Evolutionary conservation across 148 eudicot genomes (phyloP).

Genomic region (Selenicereus undatus): DNA sequence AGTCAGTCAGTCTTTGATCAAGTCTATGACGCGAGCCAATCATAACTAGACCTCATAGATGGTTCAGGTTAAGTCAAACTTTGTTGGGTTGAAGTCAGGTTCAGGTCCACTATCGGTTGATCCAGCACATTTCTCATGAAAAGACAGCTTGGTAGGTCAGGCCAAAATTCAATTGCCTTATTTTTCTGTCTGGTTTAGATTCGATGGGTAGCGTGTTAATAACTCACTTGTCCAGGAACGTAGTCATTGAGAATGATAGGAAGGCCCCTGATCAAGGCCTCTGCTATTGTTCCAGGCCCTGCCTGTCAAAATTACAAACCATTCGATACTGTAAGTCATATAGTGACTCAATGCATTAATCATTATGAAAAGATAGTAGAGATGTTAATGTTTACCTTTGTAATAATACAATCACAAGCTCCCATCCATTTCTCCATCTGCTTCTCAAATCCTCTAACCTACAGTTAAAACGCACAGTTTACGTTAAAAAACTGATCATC

Average conservation of each 20-base stretch:
- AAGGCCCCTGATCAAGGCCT: slow-evolving; percentile 91
- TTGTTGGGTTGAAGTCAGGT: neutral
- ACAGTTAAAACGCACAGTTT: slow-evolving; percentile 5
- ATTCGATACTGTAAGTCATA: neutral
- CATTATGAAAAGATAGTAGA: too few relatives aligned
- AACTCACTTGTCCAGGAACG: slow-evolving; percentile 92
- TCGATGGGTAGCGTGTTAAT: too few relatives aligned
- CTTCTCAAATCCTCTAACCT: slow-evolving; percentile 86
- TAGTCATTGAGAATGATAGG: slow-evolving; percentile 94
- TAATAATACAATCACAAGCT: slow-evolving; percentile 93
- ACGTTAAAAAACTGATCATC: neutral
- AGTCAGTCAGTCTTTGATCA: neutral
- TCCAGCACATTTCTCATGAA: neutral
- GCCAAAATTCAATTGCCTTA: neutral
- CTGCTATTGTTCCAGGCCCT: slow-evolving; percentile 97
- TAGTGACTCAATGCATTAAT: neutral
- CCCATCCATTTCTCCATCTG: slow-evolving; percentile 99
- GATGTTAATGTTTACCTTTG: slow-evolving; percentile 48
- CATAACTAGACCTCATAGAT: too few relatives aligned
- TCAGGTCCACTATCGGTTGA: neutral
- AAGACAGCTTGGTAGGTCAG: neutral
- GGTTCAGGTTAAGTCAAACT: too few relatives aligned
- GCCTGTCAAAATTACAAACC: slow-evolving; percentile 48
- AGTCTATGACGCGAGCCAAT: too few relatives aligned
- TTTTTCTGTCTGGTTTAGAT: too few relatives aligned